Evolutionary conservation across 2,329 filamentous ascomycete genomes (phyloP).

Genomic region (Ilyonectria destructans): DNA sequence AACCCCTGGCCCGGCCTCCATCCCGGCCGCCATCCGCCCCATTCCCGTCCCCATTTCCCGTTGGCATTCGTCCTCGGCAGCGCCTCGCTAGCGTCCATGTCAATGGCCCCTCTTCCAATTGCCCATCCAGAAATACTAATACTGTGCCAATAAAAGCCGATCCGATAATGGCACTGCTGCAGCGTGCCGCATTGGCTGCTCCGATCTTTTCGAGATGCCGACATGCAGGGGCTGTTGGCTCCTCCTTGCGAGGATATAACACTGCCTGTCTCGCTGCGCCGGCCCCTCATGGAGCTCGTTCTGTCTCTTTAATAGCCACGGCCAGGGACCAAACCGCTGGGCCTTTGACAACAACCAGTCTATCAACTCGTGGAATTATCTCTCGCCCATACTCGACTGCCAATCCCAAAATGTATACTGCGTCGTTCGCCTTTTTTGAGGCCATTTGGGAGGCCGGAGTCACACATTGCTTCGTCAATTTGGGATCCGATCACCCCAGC

Average conservation of each 20-base stretch:
- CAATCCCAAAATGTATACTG: slow-evolving; percentile 73
- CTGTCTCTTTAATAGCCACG: slow-evolving; percentile 23
- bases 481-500: slow-evolving; percentile 81
- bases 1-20: slow-evolving; percentile 18
- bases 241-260: slow-evolving; percentile 42
- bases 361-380: slow-evolving; percentile 31
- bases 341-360: slow-evolving; percentile 29
- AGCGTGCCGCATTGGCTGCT: slow-evolving; percentile 45
- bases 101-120: slow-evolving; percentile 10
- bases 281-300: slow-evolving; percentile 23
- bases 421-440: slow-evolving; percentile 88
- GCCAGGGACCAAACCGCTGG: slow-evolving; percentile 16
- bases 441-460: slow-evolving; percentile 81
- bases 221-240: slow-evolving; percentile 31
- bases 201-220: slow-evolving; percentile 44
- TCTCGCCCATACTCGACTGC: slow-evolving; percentile 46
- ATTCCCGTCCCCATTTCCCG: slow-evolving; percentile 26
- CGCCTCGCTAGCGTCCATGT: background rate
- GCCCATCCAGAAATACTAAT: slow-evolving; percentile 29
- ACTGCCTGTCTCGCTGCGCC: slow-evolving; percentile 27
- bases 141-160: slow-evolving; percentile 25
- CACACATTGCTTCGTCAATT: slow-evolving; percentile 75
- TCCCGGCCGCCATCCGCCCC: slow-evolving; percentile 1
- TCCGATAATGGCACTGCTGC: slow-evolving; percentile 46
- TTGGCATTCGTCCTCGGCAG: slow-evolving; percentile 1